These are phyloP conservation scores for Phytopythium mirpurense DNA, from an alignment of 352 stramenopile genomes.

Conservation along the genomic window DNA sequence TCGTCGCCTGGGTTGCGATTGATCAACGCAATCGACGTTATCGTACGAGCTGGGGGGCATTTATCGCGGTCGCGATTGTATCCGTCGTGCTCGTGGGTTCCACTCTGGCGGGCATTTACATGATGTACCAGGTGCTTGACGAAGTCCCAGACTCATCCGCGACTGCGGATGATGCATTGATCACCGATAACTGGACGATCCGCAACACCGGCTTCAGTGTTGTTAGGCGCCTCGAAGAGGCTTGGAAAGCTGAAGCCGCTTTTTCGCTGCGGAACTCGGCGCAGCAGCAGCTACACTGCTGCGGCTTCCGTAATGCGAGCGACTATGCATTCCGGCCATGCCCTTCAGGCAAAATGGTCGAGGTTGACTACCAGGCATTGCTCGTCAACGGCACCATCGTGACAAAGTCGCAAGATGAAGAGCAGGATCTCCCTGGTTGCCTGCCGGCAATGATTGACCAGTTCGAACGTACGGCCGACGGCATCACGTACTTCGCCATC, in stretches of 20 bases:
- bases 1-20: slow-evolving; percentile 47
- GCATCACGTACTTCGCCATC: slow-evolving; percentile 32
- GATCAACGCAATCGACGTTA: slow-evolving; percentile 35
- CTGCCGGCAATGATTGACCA: slow-evolving; percentile 39
- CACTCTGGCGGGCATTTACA: slow-evolving; percentile 46
- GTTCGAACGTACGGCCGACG: slow-evolving; percentile 41
- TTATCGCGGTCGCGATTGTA: slow-evolving; percentile 33
- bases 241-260: slow-evolving; percentile 36
- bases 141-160: slow-evolving; percentile 10
- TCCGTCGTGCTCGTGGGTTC: slow-evolving; percentile 34
- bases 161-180: slow-evolving; percentile 21
- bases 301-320: slow-evolving; percentile 39
- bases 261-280: slow-evolving; percentile 38
- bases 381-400: slow-evolving; percentile 55
- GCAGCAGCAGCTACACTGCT: slow-evolving; percentile 69
- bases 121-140: slow-evolving; percentile 53
- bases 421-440: slow-evolving; percentile 46
- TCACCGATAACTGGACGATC: slow-evolving; percentile 59
- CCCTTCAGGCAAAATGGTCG: slow-evolving; percentile 30
- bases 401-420: slow-evolving; percentile 34
- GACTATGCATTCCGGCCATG: slow-evolving; percentile 51
- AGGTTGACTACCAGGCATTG: slow-evolving; percentile 54
- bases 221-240: slow-evolving; percentile 30
- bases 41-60: slow-evolving; percentile 20
- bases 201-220: slow-evolving; percentile 70